Evolutionary conservation across 768 basidiomycete genomes (phyloP).

Genomic region (Leccinum fibrillosum): DNA sequence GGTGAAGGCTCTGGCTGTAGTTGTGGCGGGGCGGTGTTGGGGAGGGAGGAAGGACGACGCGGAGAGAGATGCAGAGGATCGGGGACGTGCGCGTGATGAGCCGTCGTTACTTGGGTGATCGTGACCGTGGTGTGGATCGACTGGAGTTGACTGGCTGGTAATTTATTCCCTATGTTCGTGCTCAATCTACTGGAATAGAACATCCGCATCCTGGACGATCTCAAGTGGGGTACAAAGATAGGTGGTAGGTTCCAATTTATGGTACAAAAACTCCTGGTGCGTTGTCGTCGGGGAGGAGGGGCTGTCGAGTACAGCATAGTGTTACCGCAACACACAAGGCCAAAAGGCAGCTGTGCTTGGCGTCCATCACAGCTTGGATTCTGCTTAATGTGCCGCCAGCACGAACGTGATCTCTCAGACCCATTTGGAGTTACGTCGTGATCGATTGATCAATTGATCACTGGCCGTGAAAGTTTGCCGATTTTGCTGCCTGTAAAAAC

Average conservation of each 20-base stretch:
- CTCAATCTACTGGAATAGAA: not conserved
- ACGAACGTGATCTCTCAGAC: too few relatives aligned
- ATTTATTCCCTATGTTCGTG: constrained; percentile 1
- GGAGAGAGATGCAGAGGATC: not conserved
- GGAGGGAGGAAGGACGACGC: not conserved
- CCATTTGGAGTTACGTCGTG: too few relatives aligned
- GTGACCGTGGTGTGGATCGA: not conserved
- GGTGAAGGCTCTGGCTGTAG: not conserved
- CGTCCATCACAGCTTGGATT: too few relatives aligned
- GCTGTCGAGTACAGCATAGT: too few relatives aligned
- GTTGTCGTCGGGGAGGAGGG: too few relatives aligned
- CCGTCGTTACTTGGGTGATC: constrained; percentile 17
- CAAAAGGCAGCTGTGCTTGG: too few relatives aligned
- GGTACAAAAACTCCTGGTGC: not conserved
- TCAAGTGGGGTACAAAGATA: not conserved
- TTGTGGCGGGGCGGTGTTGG: constrained; percentile 8
- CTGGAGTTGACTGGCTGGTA: not conserved
- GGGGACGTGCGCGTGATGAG: not conserved
- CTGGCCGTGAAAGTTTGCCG: too few relatives aligned
- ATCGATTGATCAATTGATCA: too few relatives aligned
- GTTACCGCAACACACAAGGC: too few relatives aligned
- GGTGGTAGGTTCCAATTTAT: not conserved
- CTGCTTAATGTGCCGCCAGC: too few relatives aligned
- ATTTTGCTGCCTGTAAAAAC: not conserved
- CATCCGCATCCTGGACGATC: not conserved